These are phyloP conservation scores for Stramenopiles sp. DNA, from an alignment of 352 stramenopile genomes.

Conservation along the genomic window DNA sequence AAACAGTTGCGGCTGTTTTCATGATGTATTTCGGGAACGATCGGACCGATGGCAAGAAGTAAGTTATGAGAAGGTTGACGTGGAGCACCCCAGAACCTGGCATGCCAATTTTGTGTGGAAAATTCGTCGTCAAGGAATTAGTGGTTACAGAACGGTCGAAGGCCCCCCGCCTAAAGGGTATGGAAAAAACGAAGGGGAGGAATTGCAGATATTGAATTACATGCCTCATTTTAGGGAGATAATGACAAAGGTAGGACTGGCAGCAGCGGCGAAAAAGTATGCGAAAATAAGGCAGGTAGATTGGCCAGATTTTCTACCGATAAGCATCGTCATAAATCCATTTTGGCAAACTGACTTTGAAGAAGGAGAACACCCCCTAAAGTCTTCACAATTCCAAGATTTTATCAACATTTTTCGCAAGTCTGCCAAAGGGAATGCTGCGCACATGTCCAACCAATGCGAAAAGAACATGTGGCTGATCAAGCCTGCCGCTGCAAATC, in stretches of 20 bases:
- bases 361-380: constrained; percentile 5
- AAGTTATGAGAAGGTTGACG: neutral
- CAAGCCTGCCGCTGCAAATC: constrained; percentile 25
- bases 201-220: constrained; percentile 10
- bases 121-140: neutral
- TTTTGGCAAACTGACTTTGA: neutral
- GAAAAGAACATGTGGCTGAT: constrained; percentile 24
- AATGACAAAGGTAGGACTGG: constrained; percentile 4
- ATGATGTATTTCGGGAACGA: neutral
- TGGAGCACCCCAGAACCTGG: neutral
- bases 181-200: constrained; percentile 1
- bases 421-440: neutral
- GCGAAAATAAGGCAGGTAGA: neutral
- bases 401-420: neutral
- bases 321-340: neutral
- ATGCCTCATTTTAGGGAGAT: constrained; percentile 13
- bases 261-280: constrained; percentile 9
- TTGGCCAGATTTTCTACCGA: constrained; percentile 4
- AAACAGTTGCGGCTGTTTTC: neutral
- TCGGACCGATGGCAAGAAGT: neutral
- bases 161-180: constrained; percentile 2
- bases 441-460: constrained; percentile 3
- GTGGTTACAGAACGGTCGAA: neutral
- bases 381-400: constrained; percentile 7
- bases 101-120: constrained; percentile 12